Evolutionary conservation across 768 basidiomycete species (phyloP).

Genomic region (Termitomyces sp.): DNA sequence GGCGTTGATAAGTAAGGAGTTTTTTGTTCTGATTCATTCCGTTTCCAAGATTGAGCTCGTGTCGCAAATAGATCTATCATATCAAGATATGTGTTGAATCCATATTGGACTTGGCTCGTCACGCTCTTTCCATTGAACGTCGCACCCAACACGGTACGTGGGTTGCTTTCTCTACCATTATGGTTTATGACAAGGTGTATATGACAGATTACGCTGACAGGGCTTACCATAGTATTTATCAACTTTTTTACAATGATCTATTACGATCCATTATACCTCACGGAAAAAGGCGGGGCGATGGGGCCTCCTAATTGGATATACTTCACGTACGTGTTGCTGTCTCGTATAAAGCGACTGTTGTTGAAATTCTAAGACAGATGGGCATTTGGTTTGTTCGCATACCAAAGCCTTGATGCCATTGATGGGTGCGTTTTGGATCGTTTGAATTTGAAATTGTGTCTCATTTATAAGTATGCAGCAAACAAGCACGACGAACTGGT

Average conservation of each 20-base stretch:
- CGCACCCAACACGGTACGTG: constrained; percentile 83
- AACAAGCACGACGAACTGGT: constrained; percentile 92
- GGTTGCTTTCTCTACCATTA: background rate
- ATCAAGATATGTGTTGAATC: constrained; percentile 71
- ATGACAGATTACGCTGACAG: constrained; percentile 82
- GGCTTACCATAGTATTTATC: constrained; percentile 72
- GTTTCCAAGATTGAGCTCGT: background rate
- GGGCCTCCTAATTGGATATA: constrained; percentile 86
- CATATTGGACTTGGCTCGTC: constrained; percentile 91
- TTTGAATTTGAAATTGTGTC: constrained; percentile 3
- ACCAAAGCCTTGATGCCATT: constrained; percentile 86
- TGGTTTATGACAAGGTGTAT: background rate
- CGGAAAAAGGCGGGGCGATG: constrained; percentile 55
- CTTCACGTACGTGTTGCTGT: constrained; percentile 58
- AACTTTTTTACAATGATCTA: constrained; percentile 83
- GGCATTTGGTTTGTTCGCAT: constrained; percentile 84
- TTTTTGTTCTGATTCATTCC: background rate
- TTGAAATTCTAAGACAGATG: constrained; percentile 45
- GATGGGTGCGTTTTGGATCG: constrained; percentile 56
- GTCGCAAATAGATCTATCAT: constrained; percentile 55
- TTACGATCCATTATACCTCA: constrained; percentile 76
- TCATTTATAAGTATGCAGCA: constrained; percentile 38
- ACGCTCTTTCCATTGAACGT: constrained; percentile 80
- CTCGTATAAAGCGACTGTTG: background rate
- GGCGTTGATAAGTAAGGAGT: constrained; percentile 69